Evolutionary conservation across 2,329 filamentous ascomycete genomes (phyloP).

Genomic region (Cordyceps cicadae): DNA sequence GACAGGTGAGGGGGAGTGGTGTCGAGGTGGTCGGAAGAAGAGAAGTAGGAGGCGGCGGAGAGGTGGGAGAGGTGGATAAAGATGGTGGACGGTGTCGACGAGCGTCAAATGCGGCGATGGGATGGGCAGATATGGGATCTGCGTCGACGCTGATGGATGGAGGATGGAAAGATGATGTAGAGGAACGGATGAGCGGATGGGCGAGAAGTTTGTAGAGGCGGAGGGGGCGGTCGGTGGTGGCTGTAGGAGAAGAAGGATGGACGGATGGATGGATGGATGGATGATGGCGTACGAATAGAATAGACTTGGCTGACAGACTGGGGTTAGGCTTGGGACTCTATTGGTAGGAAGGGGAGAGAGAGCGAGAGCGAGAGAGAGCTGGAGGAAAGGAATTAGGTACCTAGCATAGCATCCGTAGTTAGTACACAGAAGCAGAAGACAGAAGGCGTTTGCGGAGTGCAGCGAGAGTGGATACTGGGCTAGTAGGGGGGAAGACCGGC

Average conservation of each 20-base stretch:
- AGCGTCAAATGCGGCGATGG: not conserved
- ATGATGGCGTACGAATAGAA: slow-evolving; percentile 3
- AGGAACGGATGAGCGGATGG: not conserved
- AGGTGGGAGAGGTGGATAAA: not conserved
- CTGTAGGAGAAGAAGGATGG: not conserved
- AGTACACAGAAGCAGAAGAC: too few relatives aligned
- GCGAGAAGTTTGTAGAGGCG: not conserved
- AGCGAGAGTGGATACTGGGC: not conserved
- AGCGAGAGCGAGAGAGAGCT: too few relatives aligned
- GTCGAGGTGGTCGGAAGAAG: slow-evolving; percentile 13
- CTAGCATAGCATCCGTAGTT: too few relatives aligned
- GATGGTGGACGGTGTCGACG: not conserved
- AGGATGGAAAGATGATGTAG: slow-evolving; percentile 1
- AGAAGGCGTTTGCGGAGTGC: slow-evolving; percentile 6
- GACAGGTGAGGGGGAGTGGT: slow-evolving; percentile 13
- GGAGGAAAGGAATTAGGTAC: not conserved
- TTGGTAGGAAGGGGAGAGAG: not conserved
- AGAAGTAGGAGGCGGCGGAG: slow-evolving; percentile 5
- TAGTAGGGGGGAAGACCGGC: not conserved
- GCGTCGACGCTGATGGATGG: slow-evolving; percentile 3
- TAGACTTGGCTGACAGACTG: not conserved
- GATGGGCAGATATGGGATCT: slow-evolving; percentile 1
- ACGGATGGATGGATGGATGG: not conserved
- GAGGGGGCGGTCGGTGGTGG: not conserved
- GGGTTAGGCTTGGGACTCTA: not conserved